phyloP scores from a whole-genome alignment of 257 asterid species.

The Solanum gracilifrons region DNA sequence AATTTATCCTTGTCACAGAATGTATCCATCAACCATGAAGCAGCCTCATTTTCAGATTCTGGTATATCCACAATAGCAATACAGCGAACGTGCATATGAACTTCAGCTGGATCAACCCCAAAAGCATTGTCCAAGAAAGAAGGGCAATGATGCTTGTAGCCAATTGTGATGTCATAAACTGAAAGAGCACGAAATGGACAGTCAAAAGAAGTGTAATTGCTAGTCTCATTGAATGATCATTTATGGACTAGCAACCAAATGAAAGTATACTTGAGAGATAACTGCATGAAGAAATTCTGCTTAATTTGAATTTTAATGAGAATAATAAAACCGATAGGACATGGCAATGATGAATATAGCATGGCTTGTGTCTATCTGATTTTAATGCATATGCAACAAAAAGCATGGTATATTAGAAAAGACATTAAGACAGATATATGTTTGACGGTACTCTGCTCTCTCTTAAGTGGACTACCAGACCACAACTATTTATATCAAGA shows the following conservation, averaged over 20 bases:
- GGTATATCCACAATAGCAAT: conserved; percentile 45
- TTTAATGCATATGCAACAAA: not conserved
- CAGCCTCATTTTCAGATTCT: conserved; percentile 34
- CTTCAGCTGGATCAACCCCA: conserved; percentile 85
- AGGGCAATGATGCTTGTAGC: conserved; percentile 60
- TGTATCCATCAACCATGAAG: conserved; percentile 61
- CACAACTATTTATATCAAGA: not conserved
- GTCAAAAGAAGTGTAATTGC: not conserved
- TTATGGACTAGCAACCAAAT: not conserved
- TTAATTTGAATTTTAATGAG: not conserved
- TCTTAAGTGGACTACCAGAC: not conserved
- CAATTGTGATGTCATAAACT: conserved; percentile 88
- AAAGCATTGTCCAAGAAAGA: conserved; percentile 75
- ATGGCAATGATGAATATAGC: not conserved
- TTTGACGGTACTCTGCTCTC: not conserved
- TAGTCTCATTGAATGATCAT: not conserved
- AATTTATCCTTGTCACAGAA: conserved; percentile 58
- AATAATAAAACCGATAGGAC: not conserved
- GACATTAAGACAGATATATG: not conserved
- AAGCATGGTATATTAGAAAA: not conserved
- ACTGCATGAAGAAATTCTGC: not conserved
- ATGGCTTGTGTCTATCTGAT: not conserved
- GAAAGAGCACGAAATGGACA: conserved; percentile 5
- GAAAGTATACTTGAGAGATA: not conserved
- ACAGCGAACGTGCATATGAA: conserved; percentile 65